phyloP scores from a whole-genome alignment of 1,284 basidiomycete species.

The Moesziomyces parantarcticus region DNA sequence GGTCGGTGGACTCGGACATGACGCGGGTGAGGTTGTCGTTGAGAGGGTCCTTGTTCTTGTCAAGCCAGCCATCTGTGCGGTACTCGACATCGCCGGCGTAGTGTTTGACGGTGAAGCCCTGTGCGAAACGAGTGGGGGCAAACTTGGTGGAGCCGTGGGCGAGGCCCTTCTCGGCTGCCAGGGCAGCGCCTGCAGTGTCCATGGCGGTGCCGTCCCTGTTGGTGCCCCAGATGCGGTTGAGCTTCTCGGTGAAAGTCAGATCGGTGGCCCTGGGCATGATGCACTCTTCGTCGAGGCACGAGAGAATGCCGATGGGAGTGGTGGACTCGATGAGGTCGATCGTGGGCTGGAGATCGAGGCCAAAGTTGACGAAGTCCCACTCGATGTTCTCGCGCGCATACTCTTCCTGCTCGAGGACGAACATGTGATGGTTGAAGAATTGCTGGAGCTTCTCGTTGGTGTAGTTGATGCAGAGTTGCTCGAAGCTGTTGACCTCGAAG shows the following conservation, averaged over 20 bases:
- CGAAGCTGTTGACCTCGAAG: conserved; percentile 76
- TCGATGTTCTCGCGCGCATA: conserved; percentile 96
- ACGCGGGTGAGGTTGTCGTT: conserved; percentile 96
- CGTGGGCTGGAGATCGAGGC: conserved; percentile 95
- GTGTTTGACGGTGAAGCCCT: conserved; percentile 95
- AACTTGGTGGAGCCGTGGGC: conserved; percentile 75
- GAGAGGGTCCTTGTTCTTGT: conserved; percentile 99
- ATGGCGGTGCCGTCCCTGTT: conserved; percentile 57
- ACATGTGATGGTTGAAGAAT: conserved; percentile 94
- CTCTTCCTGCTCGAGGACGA: conserved; percentile 98
- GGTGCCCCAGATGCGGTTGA: conserved; percentile 69
- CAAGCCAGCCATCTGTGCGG: conserved; percentile 93
- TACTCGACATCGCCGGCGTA: conserved; percentile 98
- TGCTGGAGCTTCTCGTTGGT: conserved; percentile 76
- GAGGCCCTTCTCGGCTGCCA: conserved; percentile 67
- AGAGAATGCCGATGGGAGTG: conserved; percentile 84
- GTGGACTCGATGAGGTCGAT: conserved; percentile 93
- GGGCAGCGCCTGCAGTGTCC: conserved; percentile 46
- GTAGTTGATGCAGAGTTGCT: conserved; percentile 98
- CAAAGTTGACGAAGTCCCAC: conserved; percentile 99
- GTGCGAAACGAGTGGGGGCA: conserved; percentile 83
- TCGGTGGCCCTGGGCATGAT: conserved; percentile 99
- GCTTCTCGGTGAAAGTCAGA: conserved; percentile 92
- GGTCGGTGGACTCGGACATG: conserved; percentile 83
- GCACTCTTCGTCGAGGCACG: conserved; percentile 95